Evolutionary conservation across 306 rosid species (phyloP), one percentile per base, ranked within the genome.

Genomic region (Corylus avellana): DNA sequence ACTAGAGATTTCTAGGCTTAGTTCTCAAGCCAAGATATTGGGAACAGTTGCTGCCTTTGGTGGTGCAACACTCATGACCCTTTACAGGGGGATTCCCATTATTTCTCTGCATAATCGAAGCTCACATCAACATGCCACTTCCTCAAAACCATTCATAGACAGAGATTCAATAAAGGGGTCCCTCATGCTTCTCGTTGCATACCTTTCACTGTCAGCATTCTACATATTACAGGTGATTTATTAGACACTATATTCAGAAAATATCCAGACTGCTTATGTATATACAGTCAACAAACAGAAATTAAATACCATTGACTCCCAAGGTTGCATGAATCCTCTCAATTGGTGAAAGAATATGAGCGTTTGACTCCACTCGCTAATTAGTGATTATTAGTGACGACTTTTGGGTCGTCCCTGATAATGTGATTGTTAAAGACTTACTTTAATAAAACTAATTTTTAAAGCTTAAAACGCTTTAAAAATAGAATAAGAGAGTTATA

Each of bases 121-220:
- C 73, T 49, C 70, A 11, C 42, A 56, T 63, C 72, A 62, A 66
- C n/a, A 17, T 12, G 44, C 17, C 18, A n/a, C 68, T 61, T 17
- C 72, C 37, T 59, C 80, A 5, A 54, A 29, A 44, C 22, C 39
- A 13, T 53, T 64, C n/a, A n/a, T 58, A 4, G 73, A 71, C 44
- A 56, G 44, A 39, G 47, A 75, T 8, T 84, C 59, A 71, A 54
- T 79, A 12, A 79, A 71, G 48, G 84, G 81, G 72, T 71, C 84
- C 9, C 12, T 79, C 18, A 27, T 76, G 12, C 84, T 75, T 55
- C 6, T 53, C 7, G 42, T 72, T 61, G 63, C 81, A 0, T 61
- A 9, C 46, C 0, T 64, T 22, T 72, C 87, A 17, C 9, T 63
- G 1, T 54, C 75, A 54, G 66, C 81, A 37, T 70, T 29, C 37